Conservation (phyloP, 768 basidiomycete genomes). For the Agaricus subrufescens region DNA sequence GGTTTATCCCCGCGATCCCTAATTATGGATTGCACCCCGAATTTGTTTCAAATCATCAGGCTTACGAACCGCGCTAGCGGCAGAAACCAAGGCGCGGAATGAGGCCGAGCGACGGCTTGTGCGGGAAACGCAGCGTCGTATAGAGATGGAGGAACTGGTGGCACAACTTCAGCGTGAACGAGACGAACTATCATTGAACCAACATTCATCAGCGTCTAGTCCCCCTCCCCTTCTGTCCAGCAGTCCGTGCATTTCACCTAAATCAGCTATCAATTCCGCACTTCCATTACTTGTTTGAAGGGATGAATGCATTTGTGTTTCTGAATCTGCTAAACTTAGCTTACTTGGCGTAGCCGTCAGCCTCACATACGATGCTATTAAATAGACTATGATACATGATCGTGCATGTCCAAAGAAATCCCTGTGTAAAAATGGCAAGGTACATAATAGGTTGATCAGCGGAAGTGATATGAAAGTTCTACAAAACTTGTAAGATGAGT, state of each 20-base stretch:
- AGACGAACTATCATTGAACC: neutral
- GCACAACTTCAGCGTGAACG: constrained; percentile 7
- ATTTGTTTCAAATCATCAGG: neutral
- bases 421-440: neutral
- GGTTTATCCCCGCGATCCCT: neutral
- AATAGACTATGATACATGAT: neutral
- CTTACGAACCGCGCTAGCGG: constrained; percentile 4
- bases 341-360: neutral
- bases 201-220: neutral
- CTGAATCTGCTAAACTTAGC: neutral
- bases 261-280: neutral
- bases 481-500: constrained; percentile 6
- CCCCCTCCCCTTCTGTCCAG: constrained; percentile 8
- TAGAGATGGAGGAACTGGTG: constrained; percentile 10
- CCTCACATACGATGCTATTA: neutral
- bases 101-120: constrained; percentile 4
- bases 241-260: constrained; percentile 5
- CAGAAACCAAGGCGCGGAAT: constrained; percentile 2
- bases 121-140: constrained; percentile 6
- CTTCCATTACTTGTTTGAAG: neutral
- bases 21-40: neutral
- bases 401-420: neutral
- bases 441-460: neutral
- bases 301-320: neutral
- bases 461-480: neutral